phyloP scores from a whole-genome alignment of 805 yeast species.

The Kazachstania viticola region DNA sequence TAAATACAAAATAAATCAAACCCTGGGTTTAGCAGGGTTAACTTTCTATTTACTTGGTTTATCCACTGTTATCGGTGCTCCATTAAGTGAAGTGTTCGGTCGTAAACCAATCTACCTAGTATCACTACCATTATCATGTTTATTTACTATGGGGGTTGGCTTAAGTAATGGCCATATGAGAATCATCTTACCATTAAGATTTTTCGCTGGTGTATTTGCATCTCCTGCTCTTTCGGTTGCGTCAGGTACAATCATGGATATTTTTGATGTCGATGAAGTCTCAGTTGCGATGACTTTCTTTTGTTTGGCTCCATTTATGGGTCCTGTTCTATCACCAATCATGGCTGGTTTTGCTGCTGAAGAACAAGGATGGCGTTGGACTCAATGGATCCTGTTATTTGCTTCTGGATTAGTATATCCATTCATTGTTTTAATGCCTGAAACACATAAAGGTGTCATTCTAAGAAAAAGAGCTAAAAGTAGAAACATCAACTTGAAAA shows the following conservation, averaged over 20 bases:
- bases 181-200: conserved; percentile 54
- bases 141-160: conserved; percentile 67
- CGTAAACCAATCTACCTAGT: conserved; percentile 48
- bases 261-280: conserved; percentile 55
- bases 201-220: conserved; percentile 64
- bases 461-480: conserved; percentile 47
- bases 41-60: conserved; percentile 63
- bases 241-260: conserved; percentile 72
- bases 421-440: conserved; percentile 42
- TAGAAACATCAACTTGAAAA: conserved; percentile 41
- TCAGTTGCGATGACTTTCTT: conserved; percentile 71
- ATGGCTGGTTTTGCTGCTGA: conserved; percentile 60
- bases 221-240: conserved; percentile 78
- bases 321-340: conserved; percentile 69
- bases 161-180: conserved; percentile 46
- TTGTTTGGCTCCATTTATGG: conserved; percentile 69
- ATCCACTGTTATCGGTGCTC: conserved; percentile 64
- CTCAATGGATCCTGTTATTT: conserved; percentile 61
- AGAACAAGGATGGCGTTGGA: conserved; percentile 57
- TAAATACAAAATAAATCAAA: conserved; percentile 43
- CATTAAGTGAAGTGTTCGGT: conserved; percentile 59
- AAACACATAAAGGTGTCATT: conserved; percentile 60
- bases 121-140: conserved; percentile 55
- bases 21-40: conserved; percentile 54
- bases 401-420: conserved; percentile 45